phyloP scores from a whole-genome alignment of 179 eudicot genomes.

The Pouteria campechiana region DNA sequence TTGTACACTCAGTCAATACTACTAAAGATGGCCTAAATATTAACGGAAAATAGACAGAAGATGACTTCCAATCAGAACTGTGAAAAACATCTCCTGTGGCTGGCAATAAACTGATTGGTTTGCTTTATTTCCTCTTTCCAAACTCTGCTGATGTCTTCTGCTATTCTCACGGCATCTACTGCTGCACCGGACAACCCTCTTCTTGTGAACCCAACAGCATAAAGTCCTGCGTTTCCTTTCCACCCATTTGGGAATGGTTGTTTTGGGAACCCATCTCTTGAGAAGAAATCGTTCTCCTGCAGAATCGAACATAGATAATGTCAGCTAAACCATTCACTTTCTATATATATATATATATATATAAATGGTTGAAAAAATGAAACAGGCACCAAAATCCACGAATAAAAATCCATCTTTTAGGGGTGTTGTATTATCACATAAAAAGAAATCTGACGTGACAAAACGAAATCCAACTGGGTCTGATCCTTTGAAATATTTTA shows the following conservation, averaged over 20 bases:
- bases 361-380: too few species aligned
- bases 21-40: too few species aligned
- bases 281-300: constrained; percentile 83
- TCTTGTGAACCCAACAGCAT: constrained; percentile 93
- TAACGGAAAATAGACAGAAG: too few species aligned
- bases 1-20: too few species aligned
- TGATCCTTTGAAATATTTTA: too few species aligned
- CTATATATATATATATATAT: background rate
- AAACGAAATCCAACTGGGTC: constrained; percentile 38
- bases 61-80: constrained; percentile 43
- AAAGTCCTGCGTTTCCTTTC: constrained; percentile 86
- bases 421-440: too few species aligned
- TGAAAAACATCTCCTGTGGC: constrained; percentile 61
- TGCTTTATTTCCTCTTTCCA: constrained; percentile 83
- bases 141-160: constrained; percentile 68
- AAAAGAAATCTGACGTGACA: constrained; percentile 2
- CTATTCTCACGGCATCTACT: constrained; percentile 60
- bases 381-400: too few species aligned
- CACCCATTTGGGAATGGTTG: constrained; percentile 89
- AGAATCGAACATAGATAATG: background rate
- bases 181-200: constrained; percentile 91
- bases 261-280: constrained; percentile 64
- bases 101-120: constrained; percentile 39
- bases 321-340: too few species aligned
- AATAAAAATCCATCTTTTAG: too few species aligned